Conservation (phyloP, 2,329 filamentous ascomycete genomes). For the Fusarium gaditjirri region DNA sequence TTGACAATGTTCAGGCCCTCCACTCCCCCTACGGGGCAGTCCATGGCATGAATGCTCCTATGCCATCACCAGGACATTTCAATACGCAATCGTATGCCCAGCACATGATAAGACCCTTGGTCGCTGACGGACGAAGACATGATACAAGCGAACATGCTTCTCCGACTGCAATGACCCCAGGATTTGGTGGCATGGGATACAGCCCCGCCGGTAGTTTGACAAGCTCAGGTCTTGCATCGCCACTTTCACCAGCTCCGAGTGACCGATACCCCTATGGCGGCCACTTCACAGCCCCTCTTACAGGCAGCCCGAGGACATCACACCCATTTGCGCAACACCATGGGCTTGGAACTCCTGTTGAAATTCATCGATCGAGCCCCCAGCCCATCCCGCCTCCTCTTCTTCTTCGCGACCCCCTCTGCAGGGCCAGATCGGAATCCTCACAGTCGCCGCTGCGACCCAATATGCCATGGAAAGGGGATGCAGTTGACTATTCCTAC, state of each 20-base stretch:
- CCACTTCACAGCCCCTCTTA: constrained; percentile 60
- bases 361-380: constrained; percentile 58
- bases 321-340: constrained; percentile 64
- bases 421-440: constrained; percentile 66
- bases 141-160: constrained; percentile 75
- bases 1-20: constrained; percentile 75
- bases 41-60: constrained; percentile 60
- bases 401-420: constrained; percentile 66
- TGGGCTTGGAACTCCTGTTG: constrained; percentile 58
- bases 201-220: constrained; percentile 62
- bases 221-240: constrained; percentile 66
- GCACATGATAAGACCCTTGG: constrained; percentile 73
- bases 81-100: constrained; percentile 62
- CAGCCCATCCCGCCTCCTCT: constrained; percentile 68
- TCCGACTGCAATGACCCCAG: constrained; percentile 72
- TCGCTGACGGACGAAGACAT: constrained; percentile 73
- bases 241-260: constrained; percentile 64
- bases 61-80: constrained; percentile 62
- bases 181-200: constrained; percentile 74
- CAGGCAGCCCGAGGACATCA: constrained; percentile 59
- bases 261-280: constrained; percentile 66
- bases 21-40: constrained; percentile 75
- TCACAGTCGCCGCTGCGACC: constrained; percentile 68
- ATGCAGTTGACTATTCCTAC: constrained; percentile 68
- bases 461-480: constrained; percentile 72